Evolutionary conservation across 768 basidiomycete species (phyloP).

Genomic region (Agrocybe pediades): DNA sequence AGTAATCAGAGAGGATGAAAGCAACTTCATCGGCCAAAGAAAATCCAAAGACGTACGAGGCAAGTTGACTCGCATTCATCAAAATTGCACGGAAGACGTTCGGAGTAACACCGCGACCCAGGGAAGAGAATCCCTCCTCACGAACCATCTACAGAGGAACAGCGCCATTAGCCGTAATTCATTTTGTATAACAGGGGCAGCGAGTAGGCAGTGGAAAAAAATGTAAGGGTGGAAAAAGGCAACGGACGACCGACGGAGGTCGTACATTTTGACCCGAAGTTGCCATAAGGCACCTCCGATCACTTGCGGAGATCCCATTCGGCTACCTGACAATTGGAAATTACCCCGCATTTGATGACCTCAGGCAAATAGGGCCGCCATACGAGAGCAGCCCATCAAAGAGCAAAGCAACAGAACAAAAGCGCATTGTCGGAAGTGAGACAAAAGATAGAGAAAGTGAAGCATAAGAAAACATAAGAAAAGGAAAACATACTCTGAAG

Average conservation of each 20-base stretch:
- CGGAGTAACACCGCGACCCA: constrained; percentile 76
- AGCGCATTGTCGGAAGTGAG: not conserved
- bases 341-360: not conserved
- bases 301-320: not conserved
- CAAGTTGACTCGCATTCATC: constrained; percentile 93
- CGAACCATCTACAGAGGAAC: constrained; percentile 66
- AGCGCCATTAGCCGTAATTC: not conserved
- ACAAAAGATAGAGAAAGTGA: not conserved
- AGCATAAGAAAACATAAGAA: not conserved
- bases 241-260: not conserved
- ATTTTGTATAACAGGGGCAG: no score
- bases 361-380: not conserved
- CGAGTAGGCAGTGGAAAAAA: not conserved
- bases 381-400: not conserved
- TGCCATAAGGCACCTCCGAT: not conserved
- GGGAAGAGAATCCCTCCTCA: constrained; percentile 80
- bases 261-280: not conserved
- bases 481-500: constrained; percentile 61
- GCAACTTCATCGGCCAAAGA: not conserved
- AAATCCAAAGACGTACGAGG: constrained; percentile 59
- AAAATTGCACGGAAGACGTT: constrained; percentile 85
- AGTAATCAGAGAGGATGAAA: not conserved
- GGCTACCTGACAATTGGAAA: not conserved
- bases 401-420: constrained; percentile 2
- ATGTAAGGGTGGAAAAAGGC: not conserved